A percentile compares a stretch with the other conserved stretches of the same genome.
Evolutionary conservation across 148 eudicot genomes (phyloP).

Genomic region (Fagopyrum esculentum): DNA sequence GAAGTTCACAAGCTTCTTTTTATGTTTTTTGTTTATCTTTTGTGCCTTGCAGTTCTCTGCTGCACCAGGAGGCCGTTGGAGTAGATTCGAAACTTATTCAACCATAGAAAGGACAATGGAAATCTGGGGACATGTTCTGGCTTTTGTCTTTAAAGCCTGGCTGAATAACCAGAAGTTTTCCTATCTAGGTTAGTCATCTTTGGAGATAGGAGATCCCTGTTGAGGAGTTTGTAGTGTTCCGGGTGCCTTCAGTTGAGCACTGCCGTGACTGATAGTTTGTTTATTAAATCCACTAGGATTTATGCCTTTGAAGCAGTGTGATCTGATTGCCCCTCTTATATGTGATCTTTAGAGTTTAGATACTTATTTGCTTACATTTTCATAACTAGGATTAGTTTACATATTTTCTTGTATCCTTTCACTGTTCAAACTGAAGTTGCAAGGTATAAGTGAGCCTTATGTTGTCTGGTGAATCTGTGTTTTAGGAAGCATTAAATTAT

Average conservation of each 20-base stretch:
- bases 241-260: neutral
- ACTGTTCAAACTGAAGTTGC: neutral
- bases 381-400: neutral
- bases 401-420: neutral
- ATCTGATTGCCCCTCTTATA: neutral
- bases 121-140: conserved; percentile 87
- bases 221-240: too few species aligned
- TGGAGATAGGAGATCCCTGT: neutral
- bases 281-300: neutral
- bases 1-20: neutral
- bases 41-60: conserved; percentile 67
- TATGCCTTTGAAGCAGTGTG: neutral
- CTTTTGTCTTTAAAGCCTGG: conserved; percentile 73
- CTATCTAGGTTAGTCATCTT: conserved; percentile 54
- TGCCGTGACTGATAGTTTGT: neutral
- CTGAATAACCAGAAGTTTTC: conserved; percentile 81
- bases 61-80: conserved; percentile 98
- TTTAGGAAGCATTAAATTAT: neutral
- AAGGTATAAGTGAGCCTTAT: neutral
- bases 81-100: conserved; percentile 87
- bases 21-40: neutral
- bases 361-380: neutral
- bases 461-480: neutral
- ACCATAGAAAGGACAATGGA: conserved; percentile 93
- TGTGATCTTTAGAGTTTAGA: neutral